Evolutionary conservation across 805 yeast species (phyloP), one percentile per base, ranked within the genome.

Genomic region (Ogataea ramenticola): DNA sequence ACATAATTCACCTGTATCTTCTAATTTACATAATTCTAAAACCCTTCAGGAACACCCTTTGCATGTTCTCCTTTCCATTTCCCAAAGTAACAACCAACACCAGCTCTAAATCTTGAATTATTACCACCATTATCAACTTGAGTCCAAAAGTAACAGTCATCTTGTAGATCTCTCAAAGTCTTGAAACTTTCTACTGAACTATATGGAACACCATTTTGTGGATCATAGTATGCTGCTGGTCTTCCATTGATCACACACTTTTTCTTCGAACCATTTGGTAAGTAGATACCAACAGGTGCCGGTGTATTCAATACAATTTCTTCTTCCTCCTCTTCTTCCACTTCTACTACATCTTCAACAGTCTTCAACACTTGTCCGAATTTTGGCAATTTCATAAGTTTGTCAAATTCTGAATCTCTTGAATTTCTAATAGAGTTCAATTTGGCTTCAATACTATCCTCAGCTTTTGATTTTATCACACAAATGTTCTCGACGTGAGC

Each of bases 31-130:
- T 2, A 46, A 54, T 21, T 36, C 43, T 67, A 77, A 61, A 89
- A 89, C 8, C 95, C 95, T 43, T 82, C 84, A 2, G 96, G 96
- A 12, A 88, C 96, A 8, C 95, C 96, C 48, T 75, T 75, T 0
- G 96, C 96, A 50, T 80, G 88, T 42, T 72, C 66, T 20, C 55
- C 61, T 11, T 64, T 62, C 48, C 64, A 41, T 49, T 62, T 48
- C 53, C 70, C 60, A 50, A 73, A 41, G 58, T 69, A 69, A 61
- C 81, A 56, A 6, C 68, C 68, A 30, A 64, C 50, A 39, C 68
- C 68, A 39, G 65, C 64, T 40, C 54, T 56, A 44, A 46, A 60
- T 9, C 52, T 44, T 15, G 64, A 56, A 39, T 59, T 56, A 10
- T 58, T 68, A 2, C 74, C 80, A 40, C 77, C 77, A 41, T 66